Evolutionary conservation across 306 rosid genomes (phyloP), one percentile per base, ranked within the genome.

Genomic region (Lathyrus oleraceus): DNA sequence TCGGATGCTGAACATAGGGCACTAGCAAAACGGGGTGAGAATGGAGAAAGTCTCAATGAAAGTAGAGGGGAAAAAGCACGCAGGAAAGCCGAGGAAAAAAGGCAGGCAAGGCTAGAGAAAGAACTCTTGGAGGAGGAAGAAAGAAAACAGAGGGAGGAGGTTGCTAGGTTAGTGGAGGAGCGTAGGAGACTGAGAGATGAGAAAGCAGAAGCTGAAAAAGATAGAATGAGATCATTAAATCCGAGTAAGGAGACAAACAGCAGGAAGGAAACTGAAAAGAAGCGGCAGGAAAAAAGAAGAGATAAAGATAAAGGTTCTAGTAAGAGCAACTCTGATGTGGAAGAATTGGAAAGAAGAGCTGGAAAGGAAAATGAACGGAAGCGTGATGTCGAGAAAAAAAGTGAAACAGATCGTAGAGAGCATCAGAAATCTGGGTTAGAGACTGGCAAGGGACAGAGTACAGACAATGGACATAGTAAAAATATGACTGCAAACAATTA

Each of bases 31-130:
- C 79, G 63, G 81, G 89, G 96, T 30, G 99, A 91, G 74, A 89
- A 83, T 78, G 99, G 89, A 62, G 84, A 53, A 45, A 78, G 52
- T 84, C 87, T 85, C 60, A 61, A 80, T 43, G 95, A 87, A 81
- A 95, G 97, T 65, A 86, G 92, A 84, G 97, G 90, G 67, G 99
- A 95, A 75, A 95, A 86, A 35, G 96, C 99, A 9, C 96, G 99
- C 51, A 84, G 97, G 74, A 95, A 95, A 80, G 99, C 99, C n/a
- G 99, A 95, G 79, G 99, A 95, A 87, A 95, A 95, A 83, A 87
- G 85, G 73, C 99, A 89, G 71, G 99, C 97, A 69, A 95, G 97
- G 86, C 48, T 95, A 72, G 99, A 91, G 88, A 95, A 57, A 82
- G 99, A 89, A 76, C 92, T 86, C 52, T 78, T 85, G 85, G 97